Evolutionary conservation across 208 protist species (phyloP).

Genomic region (Phytomonas sp.): DNA sequence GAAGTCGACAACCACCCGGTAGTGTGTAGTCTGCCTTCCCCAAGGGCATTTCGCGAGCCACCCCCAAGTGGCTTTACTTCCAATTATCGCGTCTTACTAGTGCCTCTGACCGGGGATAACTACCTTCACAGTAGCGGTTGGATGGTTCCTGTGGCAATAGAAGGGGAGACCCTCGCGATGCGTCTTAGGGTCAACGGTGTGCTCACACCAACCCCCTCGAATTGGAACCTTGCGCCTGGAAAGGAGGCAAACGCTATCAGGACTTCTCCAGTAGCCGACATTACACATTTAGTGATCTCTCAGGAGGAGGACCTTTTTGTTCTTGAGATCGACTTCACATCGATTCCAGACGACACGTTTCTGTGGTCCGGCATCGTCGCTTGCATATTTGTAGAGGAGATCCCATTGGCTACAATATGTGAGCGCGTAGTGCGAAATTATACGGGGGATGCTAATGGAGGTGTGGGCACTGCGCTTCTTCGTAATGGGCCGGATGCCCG

Average conservation of each 20-base stretch:
- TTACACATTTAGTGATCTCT: slow-evolving; percentile 38
- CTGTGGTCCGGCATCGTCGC: slow-evolving; percentile 67
- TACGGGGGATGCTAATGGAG: slow-evolving; percentile 4
- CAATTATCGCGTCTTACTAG: slow-evolving; percentile 52
- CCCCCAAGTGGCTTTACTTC: slow-evolving; percentile 33
- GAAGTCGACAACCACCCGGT: slow-evolving; percentile 42
- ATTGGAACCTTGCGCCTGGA: slow-evolving; percentile 47
- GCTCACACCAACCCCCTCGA: slow-evolving; percentile 27
- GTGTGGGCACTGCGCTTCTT: neutral
- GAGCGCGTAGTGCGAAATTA: slow-evolving; percentile 39
- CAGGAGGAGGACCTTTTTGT: slow-evolving; percentile 30
- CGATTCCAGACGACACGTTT: slow-evolving; percentile 29
- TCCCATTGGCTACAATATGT: slow-evolving; percentile 23
- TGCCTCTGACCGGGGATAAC: slow-evolving; percentile 37
- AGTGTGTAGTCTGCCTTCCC: slow-evolving; percentile 47
- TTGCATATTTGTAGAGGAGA: slow-evolving; percentile 55
- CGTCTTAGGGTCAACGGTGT: slow-evolving; percentile 53
- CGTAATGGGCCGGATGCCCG: neutral
- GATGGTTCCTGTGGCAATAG: slow-evolving; percentile 58
- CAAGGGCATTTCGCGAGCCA: slow-evolving; percentile 26
- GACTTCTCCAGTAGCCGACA: slow-evolving; percentile 45
- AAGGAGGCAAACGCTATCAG: slow-evolving; percentile 55
- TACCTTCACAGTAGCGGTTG: slow-evolving; percentile 60
- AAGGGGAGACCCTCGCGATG: slow-evolving; percentile 42
- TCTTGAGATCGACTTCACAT: slow-evolving; percentile 45